Evolutionary conservation across 2,329 filamentous ascomycete genomes (phyloP).

Genomic region (Tolypocladium ophioglossoides): DNA sequence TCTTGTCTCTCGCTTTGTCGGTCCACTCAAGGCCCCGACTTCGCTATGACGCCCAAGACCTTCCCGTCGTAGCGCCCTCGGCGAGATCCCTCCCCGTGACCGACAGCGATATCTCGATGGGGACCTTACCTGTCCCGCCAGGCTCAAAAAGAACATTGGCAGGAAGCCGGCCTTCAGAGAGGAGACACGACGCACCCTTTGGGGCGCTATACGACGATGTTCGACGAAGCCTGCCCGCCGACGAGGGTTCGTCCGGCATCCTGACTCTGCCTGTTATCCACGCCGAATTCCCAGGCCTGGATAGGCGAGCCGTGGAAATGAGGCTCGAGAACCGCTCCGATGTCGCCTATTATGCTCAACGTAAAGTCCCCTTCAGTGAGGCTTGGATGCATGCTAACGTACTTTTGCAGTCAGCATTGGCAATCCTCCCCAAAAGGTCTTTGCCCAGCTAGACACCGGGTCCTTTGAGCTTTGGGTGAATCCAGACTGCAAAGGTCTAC

Average conservation of each 20-base stretch:
- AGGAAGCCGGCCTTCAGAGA: background rate
- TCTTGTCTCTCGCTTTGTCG: constrained; percentile 3
- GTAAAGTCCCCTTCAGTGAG: constrained; percentile 18
- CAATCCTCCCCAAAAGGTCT: constrained; percentile 41
- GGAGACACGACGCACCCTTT: background rate
- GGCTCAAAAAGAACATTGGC: background rate
- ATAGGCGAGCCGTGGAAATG: constrained; percentile 31
- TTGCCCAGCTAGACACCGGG: constrained; percentile 47
- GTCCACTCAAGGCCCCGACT: constrained; percentile 6
- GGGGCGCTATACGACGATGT: background rate
- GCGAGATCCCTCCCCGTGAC: background rate
- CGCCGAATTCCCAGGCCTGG: constrained; percentile 19
- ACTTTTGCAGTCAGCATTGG: constrained; percentile 32
- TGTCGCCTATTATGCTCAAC: constrained; percentile 41
- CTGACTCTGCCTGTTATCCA: constrained; percentile 19
- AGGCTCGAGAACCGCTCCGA: constrained; percentile 39
- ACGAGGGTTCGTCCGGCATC: constrained; percentile 7
- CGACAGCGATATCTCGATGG: background rate
- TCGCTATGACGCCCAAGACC: constrained; percentile 3
- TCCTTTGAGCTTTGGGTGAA: constrained; percentile 56
- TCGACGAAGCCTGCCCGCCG: background rate
- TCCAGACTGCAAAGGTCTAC: constrained; percentile 40
- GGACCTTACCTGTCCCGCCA: constrained; percentile 6
- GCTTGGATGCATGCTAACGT: background rate
- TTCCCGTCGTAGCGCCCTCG: background rate